These are phyloP conservation scores for Fusarium annulatum DNA, from an alignment of 2,329 filamentous ascomycete genomes.

Conservation along the genomic window DNA sequence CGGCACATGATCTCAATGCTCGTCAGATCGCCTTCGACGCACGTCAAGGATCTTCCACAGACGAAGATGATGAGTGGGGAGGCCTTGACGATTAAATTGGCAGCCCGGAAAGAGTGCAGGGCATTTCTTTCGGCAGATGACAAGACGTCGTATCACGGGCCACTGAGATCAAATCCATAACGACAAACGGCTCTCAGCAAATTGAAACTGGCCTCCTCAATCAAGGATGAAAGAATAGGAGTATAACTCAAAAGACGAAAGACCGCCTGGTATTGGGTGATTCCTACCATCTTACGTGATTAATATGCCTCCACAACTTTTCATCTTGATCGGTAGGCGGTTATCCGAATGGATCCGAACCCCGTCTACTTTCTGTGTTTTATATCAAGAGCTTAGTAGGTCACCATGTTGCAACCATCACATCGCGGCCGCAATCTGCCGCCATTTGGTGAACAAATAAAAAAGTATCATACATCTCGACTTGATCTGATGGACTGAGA, in stretches of 20 bases:
- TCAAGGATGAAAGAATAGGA: not conserved
- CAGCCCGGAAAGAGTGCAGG: conserved; percentile 1
- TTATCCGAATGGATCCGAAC: conserved; percentile 22
- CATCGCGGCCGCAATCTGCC: not conserved
- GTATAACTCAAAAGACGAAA: not conserved
- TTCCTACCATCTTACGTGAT: conserved; percentile 20
- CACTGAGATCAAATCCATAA: not conserved
- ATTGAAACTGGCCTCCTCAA: not conserved
- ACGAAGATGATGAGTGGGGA: conserved; percentile 44
- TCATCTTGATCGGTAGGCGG: conserved; percentile 10
- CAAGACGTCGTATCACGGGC: not conserved
- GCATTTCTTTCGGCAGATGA: not conserved
- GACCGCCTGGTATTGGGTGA: conserved; percentile 18
- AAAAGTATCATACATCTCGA: conserved; percentile 1
- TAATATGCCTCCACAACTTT: not conserved
- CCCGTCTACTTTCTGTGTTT: not conserved
- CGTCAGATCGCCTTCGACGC: conserved; percentile 18
- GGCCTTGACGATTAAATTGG: conserved; percentile 41
- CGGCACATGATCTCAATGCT: conserved; percentile 4
- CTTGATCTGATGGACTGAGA: not conserved
- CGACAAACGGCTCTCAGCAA: not conserved
- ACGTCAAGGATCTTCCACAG: conserved; percentile 29
- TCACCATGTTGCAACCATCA: not conserved
- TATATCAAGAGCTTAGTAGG: not conserved
- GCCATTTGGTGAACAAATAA: conserved; percentile 17